A percentile compares a stretch with the other conserved stretches of the same genome.
These are phyloP conservation scores for Serendipita sp. DNA, from an alignment of 1,284 basidiomycete species.

Conservation along the genomic window DNA sequence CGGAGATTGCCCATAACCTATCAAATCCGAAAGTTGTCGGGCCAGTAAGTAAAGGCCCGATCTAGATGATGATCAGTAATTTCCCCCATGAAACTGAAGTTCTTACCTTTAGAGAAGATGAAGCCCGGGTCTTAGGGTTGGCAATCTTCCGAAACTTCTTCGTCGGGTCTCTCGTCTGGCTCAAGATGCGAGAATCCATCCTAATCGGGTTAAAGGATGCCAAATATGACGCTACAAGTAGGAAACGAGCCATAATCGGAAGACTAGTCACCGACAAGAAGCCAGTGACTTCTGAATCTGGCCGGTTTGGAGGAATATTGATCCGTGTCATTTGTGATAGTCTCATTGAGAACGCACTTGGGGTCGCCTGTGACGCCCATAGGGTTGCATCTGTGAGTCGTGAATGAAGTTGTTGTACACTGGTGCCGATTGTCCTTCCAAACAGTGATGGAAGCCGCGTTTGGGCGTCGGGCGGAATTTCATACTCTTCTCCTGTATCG, in stretches of 20 bases:
- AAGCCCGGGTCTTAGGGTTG: slow-evolving; percentile 32
- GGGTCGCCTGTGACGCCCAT: not conserved
- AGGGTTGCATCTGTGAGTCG: not conserved
- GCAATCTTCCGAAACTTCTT: slow-evolving; percentile 25
- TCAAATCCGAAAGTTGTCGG: slow-evolving; percentile 74
- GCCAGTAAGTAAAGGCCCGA: slow-evolving; percentile 67
- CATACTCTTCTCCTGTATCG: slow-evolving; percentile 9
- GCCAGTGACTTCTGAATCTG: slow-evolving; percentile 11
- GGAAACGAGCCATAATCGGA: slow-evolving; percentile 53
- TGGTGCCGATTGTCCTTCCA: not conserved
- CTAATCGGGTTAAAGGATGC: slow-evolving; percentile 78
- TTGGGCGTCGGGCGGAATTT: slow-evolving; percentile 6
- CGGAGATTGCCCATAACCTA: slow-evolving; percentile 70
- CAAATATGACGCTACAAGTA: slow-evolving; percentile 70
- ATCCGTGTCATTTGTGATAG: not conserved
- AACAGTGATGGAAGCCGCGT: not conserved
- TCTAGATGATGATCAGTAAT: slow-evolving; percentile 24
- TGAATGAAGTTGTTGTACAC: not conserved
- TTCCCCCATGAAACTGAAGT: not conserved
- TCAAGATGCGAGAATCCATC: slow-evolving; percentile 68
- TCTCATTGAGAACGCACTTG: not conserved
- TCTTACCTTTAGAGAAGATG: slow-evolving; percentile 14
- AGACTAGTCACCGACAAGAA: slow-evolving; percentile 22
- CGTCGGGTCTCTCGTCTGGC: slow-evolving; percentile 30
- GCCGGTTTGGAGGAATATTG: not conserved